phyloP scores from a whole-genome alignment of 176 grass and related monocot genomes.

The barley (Hordeum vulgare) region DNA sequence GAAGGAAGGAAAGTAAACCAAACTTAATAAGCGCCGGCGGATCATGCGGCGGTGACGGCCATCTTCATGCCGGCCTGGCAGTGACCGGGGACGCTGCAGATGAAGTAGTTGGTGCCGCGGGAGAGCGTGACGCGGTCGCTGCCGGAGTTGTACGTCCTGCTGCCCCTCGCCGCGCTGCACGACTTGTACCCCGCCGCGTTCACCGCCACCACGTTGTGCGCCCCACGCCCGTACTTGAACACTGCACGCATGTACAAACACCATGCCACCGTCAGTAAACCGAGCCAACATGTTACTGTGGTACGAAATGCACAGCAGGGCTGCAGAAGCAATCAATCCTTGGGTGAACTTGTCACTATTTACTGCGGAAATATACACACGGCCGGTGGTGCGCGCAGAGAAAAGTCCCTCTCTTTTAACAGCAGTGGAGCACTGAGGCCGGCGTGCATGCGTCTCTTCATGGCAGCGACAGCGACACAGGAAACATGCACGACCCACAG shows the following conservation, averaged over 20 bases:
- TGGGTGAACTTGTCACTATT: no score
- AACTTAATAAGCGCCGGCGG: background rate
- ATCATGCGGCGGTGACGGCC: conserved; percentile 58
- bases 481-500: background rate
- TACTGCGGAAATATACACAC: no score
- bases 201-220: conserved; percentile 76
- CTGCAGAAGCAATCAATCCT: no score
- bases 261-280: no score
- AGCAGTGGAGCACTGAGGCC: background rate
- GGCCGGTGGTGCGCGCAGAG: background rate
- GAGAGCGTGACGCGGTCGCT: conserved; percentile 73
- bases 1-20: background rate
- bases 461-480: background rate
- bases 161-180: conserved; percentile 37
- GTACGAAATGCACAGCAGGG: no score
- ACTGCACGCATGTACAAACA: conserved; percentile 45
- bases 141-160: conserved; percentile 41
- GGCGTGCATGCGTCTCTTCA: background rate
- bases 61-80: conserved; percentile 86
- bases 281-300: no score
- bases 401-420: background rate
- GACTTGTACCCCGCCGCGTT: conserved; percentile 44
- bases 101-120: conserved; percentile 77
- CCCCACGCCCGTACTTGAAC: conserved; percentile 64
- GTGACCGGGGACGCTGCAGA: conserved; percentile 72